phyloP scores from a whole-genome alignment of 208 protist genomes.

The Blechomonas ayalai region DNA sequence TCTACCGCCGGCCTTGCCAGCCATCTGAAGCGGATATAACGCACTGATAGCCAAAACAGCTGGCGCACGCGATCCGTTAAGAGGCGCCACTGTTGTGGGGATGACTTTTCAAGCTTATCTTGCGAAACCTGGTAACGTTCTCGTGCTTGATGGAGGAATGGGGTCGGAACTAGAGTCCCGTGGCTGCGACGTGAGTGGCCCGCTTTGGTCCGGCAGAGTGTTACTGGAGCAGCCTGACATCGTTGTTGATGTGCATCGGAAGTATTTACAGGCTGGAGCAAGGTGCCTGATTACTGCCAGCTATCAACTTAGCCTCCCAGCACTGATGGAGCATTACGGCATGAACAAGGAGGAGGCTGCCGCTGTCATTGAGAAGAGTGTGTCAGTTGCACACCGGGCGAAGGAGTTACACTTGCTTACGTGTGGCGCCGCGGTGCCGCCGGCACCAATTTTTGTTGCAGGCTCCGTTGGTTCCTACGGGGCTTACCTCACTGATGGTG shows the following conservation, averaged over 20 bases:
- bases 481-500: conserved; percentile 44
- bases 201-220: conserved; percentile 57
- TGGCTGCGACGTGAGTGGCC: conserved; percentile 35
- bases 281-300: conserved; percentile 58
- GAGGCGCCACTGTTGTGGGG: no score
- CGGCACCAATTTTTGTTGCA: conserved; percentile 30
- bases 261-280: conserved; percentile 31
- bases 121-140: conserved; percentile 12
- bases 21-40: no score
- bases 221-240: conserved; percentile 27
- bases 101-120: conserved; percentile 17
- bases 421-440: not conserved
- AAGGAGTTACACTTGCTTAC: conserved; percentile 6
- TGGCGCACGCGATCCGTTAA: no score
- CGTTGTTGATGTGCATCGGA: conserved; percentile 22
- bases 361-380: conserved; percentile 24
- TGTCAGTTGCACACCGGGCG: conserved; percentile 22
- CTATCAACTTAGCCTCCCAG: conserved; percentile 45
- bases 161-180: conserved; percentile 44
- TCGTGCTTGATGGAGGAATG: conserved; percentile 51
- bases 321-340: conserved; percentile 25
- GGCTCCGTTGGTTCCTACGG: conserved; percentile 63
- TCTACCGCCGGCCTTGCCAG: no score
- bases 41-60: no score
- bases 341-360: conserved; percentile 19